phyloP scores from a whole-genome alignment of 2,329 filamentous ascomycete species.

The Colletotrichum neosansevieriae region DNA sequence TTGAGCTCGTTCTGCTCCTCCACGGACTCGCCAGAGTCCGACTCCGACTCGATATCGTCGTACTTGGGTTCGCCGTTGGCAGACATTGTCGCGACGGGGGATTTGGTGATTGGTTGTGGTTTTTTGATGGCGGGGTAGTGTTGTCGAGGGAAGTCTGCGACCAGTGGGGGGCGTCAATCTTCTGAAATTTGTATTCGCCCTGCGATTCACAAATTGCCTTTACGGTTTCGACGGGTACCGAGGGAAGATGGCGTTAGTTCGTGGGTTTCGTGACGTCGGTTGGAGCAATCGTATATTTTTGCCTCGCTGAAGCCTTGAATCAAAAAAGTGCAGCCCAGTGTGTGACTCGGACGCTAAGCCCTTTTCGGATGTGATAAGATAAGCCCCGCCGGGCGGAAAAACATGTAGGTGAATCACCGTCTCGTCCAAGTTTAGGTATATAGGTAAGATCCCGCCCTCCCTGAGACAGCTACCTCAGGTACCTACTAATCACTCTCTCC shows the following conservation, averaged over 20 bases:
- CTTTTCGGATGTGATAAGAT: constrained; percentile 52
- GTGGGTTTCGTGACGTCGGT: constrained; percentile 40
- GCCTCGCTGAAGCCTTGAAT: constrained; percentile 53
- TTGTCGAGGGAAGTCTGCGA: constrained; percentile 32
- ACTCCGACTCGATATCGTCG: constrained; percentile 81
- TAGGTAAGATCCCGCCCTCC: too few relatives aligned
- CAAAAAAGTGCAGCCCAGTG: constrained; percentile 44
- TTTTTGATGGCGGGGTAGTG: constrained; percentile 45
- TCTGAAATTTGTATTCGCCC: constrained; percentile 17
- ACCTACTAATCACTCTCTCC: too few relatives aligned
- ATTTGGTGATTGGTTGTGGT: constrained; percentile 6
- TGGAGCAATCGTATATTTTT: constrained; percentile 48
- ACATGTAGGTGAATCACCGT: too few relatives aligned
- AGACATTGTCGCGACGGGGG: constrained; percentile 57
- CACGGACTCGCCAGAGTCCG: constrained; percentile 73
- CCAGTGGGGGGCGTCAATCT: constrained; percentile 30
- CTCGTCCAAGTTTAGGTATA: too few relatives aligned
- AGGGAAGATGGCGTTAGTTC: constrained; percentile 32
- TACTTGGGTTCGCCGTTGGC: constrained; percentile 71
- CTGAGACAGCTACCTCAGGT: too few relatives aligned
- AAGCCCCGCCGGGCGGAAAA: constrained; percentile 44
- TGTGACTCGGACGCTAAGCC: constrained; percentile 56
- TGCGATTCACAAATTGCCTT: constrained; percentile 6
- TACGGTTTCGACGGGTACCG: constrained; percentile 23
- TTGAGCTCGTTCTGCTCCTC: constrained; percentile 62